phyloP scores from a whole-genome alignment of 768 basidiomycete genomes.

The Amanita exitialis region DNA sequence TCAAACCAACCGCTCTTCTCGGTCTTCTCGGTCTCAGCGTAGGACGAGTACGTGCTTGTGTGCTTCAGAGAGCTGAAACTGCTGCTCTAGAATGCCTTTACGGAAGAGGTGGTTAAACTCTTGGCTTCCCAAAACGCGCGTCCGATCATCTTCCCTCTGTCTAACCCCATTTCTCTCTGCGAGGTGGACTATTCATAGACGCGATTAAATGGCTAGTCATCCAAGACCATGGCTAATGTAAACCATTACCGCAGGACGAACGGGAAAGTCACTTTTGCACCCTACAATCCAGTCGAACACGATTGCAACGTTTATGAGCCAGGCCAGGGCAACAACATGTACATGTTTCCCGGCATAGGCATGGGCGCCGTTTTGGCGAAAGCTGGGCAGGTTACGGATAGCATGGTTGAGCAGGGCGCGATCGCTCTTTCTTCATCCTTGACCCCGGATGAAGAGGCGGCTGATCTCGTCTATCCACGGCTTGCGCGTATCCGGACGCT shows the following conservation, averaged over 20 bases:
- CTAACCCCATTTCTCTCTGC: slow-evolving; percentile 56
- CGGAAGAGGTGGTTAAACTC: slow-evolving; percentile 44
- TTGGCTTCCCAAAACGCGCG: slow-evolving; percentile 57
- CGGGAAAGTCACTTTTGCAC: slow-evolving; percentile 63
- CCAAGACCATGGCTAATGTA: neutral
- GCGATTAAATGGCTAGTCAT: slow-evolving; percentile 43
- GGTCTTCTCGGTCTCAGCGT: slow-evolving; percentile 71
- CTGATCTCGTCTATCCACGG: slow-evolving; percentile 59
- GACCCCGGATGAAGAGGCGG: slow-evolving; percentile 40
- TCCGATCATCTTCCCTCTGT: slow-evolving; percentile 79
- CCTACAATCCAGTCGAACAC: slow-evolving; percentile 45
- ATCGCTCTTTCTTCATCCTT: slow-evolving; percentile 52
- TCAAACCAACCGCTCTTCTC: slow-evolving; percentile 72
- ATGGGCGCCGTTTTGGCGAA: slow-evolving; percentile 51
- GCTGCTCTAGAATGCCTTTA: slow-evolving; percentile 43
- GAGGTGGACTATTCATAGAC: slow-evolving; percentile 53
- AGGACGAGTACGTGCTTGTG: slow-evolving; percentile 21
- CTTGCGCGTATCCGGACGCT: slow-evolving; percentile 58
- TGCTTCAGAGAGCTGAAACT: slow-evolving; percentile 14
- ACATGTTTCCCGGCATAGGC: slow-evolving; percentile 55
- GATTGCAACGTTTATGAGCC: slow-evolving; percentile 43
- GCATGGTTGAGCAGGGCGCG: slow-evolving; percentile 60
- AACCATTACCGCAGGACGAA: slow-evolving; percentile 35
- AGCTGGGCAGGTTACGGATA: slow-evolving; percentile 49
- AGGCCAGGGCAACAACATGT: slow-evolving; percentile 80